Evolutionary conservation across 306 rosid genomes (phyloP).

Genomic region (Psophocarpus tetragonolobus): DNA sequence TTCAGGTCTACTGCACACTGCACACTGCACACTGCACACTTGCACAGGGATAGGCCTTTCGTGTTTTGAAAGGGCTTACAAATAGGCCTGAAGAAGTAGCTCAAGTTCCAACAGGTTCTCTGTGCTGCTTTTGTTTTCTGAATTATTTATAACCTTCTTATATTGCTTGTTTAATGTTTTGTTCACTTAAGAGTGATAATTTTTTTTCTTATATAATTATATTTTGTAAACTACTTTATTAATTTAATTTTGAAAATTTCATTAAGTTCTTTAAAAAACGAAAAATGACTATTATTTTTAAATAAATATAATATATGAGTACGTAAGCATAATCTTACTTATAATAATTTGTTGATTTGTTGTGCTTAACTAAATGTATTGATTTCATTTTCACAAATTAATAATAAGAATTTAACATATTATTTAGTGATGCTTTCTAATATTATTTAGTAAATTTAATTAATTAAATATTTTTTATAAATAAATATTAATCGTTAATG

Average conservation of each 20-base stretch:
- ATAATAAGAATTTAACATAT: background rate
- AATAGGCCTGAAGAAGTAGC: background rate
- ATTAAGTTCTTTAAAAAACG: background rate
- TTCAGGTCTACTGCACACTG: background rate
- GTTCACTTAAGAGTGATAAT: no score
- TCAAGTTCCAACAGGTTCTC: slow-evolving; percentile 20
- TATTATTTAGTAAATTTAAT: background rate
- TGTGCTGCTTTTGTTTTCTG: background rate
- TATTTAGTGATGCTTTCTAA: background rate
- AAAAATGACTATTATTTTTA: background rate
- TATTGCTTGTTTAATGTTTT: background rate
- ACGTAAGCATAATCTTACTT: background rate
- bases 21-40: no score
- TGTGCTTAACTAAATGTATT: background rate
- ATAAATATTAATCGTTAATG: no score
- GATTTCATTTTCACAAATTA: background rate
- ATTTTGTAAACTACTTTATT: no score
- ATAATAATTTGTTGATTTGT: background rate
- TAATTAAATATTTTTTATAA: no score
- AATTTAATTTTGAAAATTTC: background rate
- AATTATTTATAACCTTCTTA: background rate
- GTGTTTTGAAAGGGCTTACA: background rate
- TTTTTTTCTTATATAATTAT: no score
- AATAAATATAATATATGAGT: background rate
- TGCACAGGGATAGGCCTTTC: background rate